A percentile compares a stretch with the other conserved stretches of the same genome.
Evolutionary conservation across 1,284 basidiomycete genomes (phyloP).

Genomic region (Anthracocystis setariae): DNA sequence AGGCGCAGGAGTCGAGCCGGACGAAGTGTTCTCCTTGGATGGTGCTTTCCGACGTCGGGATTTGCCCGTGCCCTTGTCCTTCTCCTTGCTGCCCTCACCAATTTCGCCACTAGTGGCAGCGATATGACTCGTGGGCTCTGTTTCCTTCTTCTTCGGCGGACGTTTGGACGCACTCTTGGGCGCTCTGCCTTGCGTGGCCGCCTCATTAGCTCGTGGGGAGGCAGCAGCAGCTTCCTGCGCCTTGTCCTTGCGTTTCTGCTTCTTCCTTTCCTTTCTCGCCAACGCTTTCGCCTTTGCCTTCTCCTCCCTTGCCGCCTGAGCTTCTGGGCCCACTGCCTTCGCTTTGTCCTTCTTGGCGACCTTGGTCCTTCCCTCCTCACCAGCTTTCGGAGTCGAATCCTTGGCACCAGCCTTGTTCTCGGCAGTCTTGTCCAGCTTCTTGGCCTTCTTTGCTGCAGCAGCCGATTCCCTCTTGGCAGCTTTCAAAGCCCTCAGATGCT

Average conservation of each 20-base stretch:
- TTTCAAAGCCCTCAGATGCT: slow-evolving; percentile 52
- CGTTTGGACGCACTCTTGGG: background rate
- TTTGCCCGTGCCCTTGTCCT: slow-evolving; percentile 7
- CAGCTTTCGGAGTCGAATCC: background rate
- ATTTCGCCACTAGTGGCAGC: background rate
- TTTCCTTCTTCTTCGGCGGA: slow-evolving; percentile 6
- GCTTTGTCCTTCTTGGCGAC: slow-evolving; percentile 19
- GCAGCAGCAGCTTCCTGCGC: background rate
- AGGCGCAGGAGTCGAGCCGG: background rate
- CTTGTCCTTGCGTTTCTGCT: slow-evolving; percentile 17
- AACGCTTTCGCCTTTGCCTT: slow-evolving; percentile 9
- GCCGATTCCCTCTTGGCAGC: slow-evolving; percentile 35
- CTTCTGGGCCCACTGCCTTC: background rate
- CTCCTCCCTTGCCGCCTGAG: background rate
- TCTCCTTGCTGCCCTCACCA: slow-evolving; percentile 2
- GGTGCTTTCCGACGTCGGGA: slow-evolving; percentile 1
- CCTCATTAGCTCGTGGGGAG: background rate
- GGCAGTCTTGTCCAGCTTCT: slow-evolving; percentile 24
- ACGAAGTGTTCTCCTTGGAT: slow-evolving; percentile 1
- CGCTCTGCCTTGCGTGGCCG: background rate
- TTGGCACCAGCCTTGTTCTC: slow-evolving; percentile 5
- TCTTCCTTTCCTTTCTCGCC: slow-evolving; percentile 9
- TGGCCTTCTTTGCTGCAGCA: slow-evolving; percentile 29
- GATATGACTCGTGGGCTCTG: background rate
- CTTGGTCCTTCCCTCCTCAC: slow-evolving; percentile 7